Percentiles rank a stretch among this genome's conserved stretches.
phyloP scores from a whole-genome alignment of 768 basidiomycete species.

The Russula sp. region DNA sequence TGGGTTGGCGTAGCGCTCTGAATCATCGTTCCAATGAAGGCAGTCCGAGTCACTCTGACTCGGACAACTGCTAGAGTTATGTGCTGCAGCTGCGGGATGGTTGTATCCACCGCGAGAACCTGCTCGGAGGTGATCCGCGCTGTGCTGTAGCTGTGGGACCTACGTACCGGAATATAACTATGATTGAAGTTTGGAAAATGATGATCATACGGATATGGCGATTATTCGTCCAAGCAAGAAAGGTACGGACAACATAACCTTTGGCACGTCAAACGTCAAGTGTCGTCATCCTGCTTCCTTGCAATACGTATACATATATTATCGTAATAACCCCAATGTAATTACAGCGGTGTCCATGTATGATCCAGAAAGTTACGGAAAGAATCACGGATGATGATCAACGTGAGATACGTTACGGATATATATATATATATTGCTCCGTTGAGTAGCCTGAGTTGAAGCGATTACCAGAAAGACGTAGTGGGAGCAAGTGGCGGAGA shows the following conservation, averaged over 20 bases:
- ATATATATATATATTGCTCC: slow-evolving; percentile 10
- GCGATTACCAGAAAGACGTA: background rate
- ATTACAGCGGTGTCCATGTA: slow-evolving; percentile 8
- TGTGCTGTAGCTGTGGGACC: too few species aligned
- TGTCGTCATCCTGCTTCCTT: background rate
- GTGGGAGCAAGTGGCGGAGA: background rate
- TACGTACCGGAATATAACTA: background rate
- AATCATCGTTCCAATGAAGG: too few species aligned
- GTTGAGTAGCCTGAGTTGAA: background rate
- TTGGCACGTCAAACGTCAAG: background rate
- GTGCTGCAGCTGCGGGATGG: background rate
- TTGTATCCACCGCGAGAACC: background rate
- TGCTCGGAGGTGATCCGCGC: background rate
- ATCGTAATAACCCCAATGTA: slow-evolving; percentile 8
- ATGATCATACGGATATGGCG: background rate
- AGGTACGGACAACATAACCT: background rate
- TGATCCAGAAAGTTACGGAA: slow-evolving; percentile 7
- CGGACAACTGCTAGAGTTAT: background rate
- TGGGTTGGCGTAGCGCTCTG: background rate
- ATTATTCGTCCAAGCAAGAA: too few species aligned
- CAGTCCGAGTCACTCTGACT: background rate
- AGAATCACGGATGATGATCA: background rate
- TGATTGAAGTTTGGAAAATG: background rate
- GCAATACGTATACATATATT: slow-evolving; percentile 7
- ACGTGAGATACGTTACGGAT: slow-evolving; percentile 13